These are phyloP conservation scores for Pythium volutum DNA, from an alignment of 352 stramenopile genomes.

Conservation along the genomic window DNA sequence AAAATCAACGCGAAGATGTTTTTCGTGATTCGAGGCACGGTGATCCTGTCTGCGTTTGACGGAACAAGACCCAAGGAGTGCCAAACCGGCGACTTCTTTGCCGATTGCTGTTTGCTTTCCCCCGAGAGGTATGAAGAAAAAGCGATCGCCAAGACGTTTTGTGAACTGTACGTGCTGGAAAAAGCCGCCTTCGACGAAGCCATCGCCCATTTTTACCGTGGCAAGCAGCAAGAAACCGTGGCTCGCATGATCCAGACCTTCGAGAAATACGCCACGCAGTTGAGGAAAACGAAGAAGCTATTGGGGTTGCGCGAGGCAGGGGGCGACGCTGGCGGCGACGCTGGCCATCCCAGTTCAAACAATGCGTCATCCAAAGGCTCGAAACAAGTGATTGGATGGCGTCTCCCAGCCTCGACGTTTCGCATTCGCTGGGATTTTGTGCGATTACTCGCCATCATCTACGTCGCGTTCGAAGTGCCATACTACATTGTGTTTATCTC, in stretches of 20 bases:
- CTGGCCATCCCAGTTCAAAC: background rate
- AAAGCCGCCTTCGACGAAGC: constrained; percentile 60
- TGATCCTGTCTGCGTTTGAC: constrained; percentile 49
- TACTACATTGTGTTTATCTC: constrained; percentile 68
- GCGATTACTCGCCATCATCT: constrained; percentile 42
- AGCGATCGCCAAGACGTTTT: constrained; percentile 73
- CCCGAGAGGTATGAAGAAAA: constrained; percentile 69
- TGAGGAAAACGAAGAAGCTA: constrained; percentile 77
- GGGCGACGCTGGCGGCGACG: background rate
- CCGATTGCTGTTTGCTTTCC: constrained; percentile 51
- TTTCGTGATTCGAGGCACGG: constrained; percentile 60
- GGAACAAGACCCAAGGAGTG: constrained; percentile 49
- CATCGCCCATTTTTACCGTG: constrained; percentile 51
- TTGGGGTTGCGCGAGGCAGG: constrained; percentile 44
- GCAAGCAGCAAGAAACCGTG: constrained; percentile 25
- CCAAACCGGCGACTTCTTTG: constrained; percentile 65
- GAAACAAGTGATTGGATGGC: constrained; percentile 24
- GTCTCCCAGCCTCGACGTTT: constrained; percentile 48
- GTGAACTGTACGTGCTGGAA: constrained; percentile 73
- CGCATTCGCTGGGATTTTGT: constrained; percentile 50
- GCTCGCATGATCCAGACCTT: constrained; percentile 41
- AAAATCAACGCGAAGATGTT: constrained; percentile 79
- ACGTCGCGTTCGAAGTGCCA: constrained; percentile 63
- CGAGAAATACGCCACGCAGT: constrained; percentile 55
- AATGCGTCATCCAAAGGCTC: background rate